phyloP scores from a whole-genome alignment of 2,329 filamentous ascomycete genomes.

The Calonectria pseudoreteaudii region DNA sequence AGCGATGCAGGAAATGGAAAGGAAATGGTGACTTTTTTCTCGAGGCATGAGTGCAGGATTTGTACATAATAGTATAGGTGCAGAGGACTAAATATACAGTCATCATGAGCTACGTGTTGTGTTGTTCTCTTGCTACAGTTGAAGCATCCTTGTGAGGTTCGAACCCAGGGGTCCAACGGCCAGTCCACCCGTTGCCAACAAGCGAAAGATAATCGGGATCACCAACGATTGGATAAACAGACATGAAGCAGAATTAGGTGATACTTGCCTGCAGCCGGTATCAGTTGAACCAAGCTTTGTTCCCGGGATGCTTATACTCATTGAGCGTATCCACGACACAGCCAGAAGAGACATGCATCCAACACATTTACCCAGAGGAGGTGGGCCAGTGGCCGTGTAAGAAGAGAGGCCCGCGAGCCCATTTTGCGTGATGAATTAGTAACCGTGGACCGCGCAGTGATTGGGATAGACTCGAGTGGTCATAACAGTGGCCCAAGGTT shows the following conservation, averaged over 20 bases:
- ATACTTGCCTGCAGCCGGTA: background rate
- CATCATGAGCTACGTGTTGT: background rate
- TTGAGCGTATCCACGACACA: background rate
- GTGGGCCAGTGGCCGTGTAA: background rate
- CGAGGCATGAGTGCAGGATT: conserved; percentile 1
- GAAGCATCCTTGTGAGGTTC: background rate
- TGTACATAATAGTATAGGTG: conserved; percentile 19
- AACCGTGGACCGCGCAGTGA: no score
- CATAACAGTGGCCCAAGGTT: background rate
- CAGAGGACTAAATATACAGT: background rate
- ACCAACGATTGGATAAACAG: background rate
- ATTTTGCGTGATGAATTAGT: background rate
- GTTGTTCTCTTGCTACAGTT: background rate
- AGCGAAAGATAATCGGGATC: background rate
- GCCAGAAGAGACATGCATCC: background rate
- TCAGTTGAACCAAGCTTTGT: background rate
- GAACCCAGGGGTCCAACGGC: background rate
- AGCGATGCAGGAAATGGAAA: background rate
- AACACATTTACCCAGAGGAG: background rate
- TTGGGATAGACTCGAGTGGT: background rate
- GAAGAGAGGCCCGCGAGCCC: background rate
- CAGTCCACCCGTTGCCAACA: background rate
- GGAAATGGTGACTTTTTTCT: background rate
- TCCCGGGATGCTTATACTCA: background rate
- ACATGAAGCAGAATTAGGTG: background rate